Conservation (phyloP, 805 yeast genomes). For the Pichia paraexigua region DNA sequence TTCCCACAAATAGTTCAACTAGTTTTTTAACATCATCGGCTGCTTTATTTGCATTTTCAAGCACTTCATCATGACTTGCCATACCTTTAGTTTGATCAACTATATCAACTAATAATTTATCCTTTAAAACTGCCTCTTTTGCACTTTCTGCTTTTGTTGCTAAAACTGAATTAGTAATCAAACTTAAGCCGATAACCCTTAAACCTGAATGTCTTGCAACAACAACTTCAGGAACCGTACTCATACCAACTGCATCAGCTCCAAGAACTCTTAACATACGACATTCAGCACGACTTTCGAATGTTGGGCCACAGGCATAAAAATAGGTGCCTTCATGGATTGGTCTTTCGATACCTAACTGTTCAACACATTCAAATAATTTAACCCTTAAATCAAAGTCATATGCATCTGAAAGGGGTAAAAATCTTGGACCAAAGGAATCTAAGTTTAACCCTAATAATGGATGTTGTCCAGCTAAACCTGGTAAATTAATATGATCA, state of each 20-base stretch:
- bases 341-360: slow-evolving; percentile 39
- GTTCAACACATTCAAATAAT: slow-evolving; percentile 47
- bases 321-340: slow-evolving; percentile 84
- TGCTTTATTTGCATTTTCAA: slow-evolving; percentile 73
- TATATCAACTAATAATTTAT: slow-evolving; percentile 31
- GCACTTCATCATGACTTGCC: slow-evolving; percentile 89
- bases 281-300: slow-evolving; percentile 89
- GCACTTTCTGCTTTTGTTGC: slow-evolving; percentile 63
- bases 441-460: slow-evolving; percentile 80
- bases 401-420: slow-evolving; percentile 85
- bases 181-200: slow-evolving; percentile 72
- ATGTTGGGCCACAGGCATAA: slow-evolving; percentile 89
- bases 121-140: slow-evolving; percentile 31
- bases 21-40: slow-evolving; percentile 71
- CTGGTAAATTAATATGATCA: slow-evolving; percentile 89
- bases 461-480: slow-evolving; percentile 82
- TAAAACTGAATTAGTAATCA: slow-evolving; percentile 81
- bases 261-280: slow-evolving; percentile 63
- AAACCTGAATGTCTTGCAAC: slow-evolving; percentile 86
- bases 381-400: slow-evolving; percentile 60
- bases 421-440: slow-evolving; percentile 77
- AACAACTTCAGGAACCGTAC: slow-evolving; percentile 93
- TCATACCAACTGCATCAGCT: slow-evolving; percentile 96
- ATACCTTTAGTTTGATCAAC: slow-evolving; percentile 48
- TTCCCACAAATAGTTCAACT: slow-evolving; percentile 49